These are phyloP conservation scores for Fusarium papillatum DNA, from an alignment of 2,329 filamentous ascomycete species.

Conservation along the genomic window DNA sequence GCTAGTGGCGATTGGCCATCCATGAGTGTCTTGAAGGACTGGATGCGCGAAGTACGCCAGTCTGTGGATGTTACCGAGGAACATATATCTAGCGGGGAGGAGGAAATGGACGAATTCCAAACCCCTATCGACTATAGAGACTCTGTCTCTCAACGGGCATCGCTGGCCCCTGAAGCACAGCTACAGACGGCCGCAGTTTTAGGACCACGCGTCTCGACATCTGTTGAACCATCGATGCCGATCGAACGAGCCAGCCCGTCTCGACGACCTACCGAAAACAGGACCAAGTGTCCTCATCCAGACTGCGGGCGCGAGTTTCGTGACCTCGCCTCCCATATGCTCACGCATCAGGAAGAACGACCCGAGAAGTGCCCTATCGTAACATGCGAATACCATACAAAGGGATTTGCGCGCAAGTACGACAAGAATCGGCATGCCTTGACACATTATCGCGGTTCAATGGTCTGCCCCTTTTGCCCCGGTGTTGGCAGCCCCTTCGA, in stretches of 20 bases:
- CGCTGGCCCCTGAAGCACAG: slow-evolving; percentile 27
- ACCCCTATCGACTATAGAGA: slow-evolving; percentile 29
- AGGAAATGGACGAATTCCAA: slow-evolving; percentile 60
- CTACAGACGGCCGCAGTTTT: slow-evolving; percentile 23
- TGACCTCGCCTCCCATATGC: slow-evolving; percentile 87
- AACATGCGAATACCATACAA: slow-evolving; percentile 93
- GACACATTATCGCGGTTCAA: slow-evolving; percentile 97
- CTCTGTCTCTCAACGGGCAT: slow-evolving; percentile 20
- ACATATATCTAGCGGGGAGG: slow-evolving; percentile 63
- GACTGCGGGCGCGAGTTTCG: slow-evolving; percentile 73
- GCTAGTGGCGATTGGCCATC: slow-evolving; percentile 71
- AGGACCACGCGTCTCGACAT: slow-evolving; percentile 27
- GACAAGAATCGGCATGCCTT: slow-evolving; percentile 98
- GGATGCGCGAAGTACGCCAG: slow-evolving; percentile 72
- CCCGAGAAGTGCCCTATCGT: slow-evolving; percentile 97
- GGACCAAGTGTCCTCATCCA: slow-evolving; percentile 67
- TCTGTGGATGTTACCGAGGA: slow-evolving; percentile 61
- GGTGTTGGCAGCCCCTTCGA: slow-evolving; percentile 89
- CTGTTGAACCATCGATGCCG: slow-evolving; percentile 42
- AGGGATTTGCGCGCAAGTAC: slow-evolving; percentile 96
- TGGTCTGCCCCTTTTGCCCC: slow-evolving; percentile 97
- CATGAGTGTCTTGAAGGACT: slow-evolving; percentile 70
- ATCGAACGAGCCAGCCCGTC: slow-evolving; percentile 46
- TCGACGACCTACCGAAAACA: slow-evolving; percentile 53
- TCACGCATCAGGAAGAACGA: slow-evolving; percentile 93